Evolutionary conservation across 352 stramenopile species (phyloP).

Genomic region (Aphanomyces invadans): DNA sequence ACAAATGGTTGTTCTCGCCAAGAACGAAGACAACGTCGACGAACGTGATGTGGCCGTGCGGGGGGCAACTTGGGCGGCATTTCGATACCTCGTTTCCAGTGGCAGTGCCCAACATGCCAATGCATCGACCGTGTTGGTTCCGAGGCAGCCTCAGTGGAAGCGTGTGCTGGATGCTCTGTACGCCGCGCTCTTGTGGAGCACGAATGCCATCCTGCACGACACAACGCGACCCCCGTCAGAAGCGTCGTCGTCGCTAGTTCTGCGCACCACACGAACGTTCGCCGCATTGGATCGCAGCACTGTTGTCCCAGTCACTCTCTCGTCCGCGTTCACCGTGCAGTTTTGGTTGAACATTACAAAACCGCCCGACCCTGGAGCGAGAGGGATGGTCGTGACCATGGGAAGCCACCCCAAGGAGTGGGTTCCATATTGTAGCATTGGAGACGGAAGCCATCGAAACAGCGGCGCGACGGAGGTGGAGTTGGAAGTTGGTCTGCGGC

Average conservation of each 20-base stretch:
- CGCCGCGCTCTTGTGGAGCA: not conserved
- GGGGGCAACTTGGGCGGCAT: constrained; percentile 7
- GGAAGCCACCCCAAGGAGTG: constrained; percentile 58
- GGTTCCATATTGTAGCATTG: constrained; percentile 48
- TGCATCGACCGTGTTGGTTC: not conserved
- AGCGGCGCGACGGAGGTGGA: constrained; percentile 33
- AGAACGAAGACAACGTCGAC: not conserved
- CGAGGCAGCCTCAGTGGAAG: not conserved
- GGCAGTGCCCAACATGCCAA: not conserved
- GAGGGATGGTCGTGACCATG: constrained; percentile 52
- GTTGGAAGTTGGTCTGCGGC: constrained; percentile 49
- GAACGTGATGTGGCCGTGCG: not conserved
- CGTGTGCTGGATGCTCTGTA: not conserved
- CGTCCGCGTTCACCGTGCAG: constrained; percentile 75
- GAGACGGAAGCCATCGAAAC: constrained; percentile 30
- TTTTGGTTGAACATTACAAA: constrained; percentile 68
- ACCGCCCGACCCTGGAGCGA: constrained; percentile 22
- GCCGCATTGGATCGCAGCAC: not conserved
- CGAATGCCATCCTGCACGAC: not conserved
- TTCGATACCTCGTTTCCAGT: constrained; percentile 14
- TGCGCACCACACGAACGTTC: not conserved
- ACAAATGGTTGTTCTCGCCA: not conserved
- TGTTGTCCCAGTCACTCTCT: not conserved
- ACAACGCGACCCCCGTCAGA: not conserved
- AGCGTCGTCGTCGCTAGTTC: not conserved